Conservation (phyloP, 257 asterid species). For the Solanum peruvianum region DNA sequence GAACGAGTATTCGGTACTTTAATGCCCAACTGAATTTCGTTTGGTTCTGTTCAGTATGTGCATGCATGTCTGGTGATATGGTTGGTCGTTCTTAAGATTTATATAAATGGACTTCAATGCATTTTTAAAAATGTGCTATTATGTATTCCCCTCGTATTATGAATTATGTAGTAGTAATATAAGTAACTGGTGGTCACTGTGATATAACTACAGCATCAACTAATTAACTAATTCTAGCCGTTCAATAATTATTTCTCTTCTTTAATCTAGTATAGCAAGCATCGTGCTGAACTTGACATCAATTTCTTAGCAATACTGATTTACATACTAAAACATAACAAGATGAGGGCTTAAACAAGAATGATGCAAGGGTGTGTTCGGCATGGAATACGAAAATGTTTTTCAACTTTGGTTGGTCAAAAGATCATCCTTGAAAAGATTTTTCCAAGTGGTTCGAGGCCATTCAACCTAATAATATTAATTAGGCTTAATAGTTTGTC, state of each 20-base stretch:
- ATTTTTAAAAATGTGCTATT: not conserved
- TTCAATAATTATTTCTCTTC: not conserved
- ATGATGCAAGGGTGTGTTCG: not conserved
- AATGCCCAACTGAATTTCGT: not conserved
- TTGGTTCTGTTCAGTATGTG: not conserved
- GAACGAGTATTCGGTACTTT: not conserved
- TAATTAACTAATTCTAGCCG: not conserved
- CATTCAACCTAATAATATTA: not conserved
- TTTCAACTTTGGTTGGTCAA: not conserved
- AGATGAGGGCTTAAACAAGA: not conserved
- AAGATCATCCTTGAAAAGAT: not conserved
- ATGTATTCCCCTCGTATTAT: too few relatives aligned
- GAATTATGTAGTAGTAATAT: not conserved
- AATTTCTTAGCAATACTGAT: not conserved
- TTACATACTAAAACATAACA: not conserved
- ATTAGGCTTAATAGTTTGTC: not conserved
- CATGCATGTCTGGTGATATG: not conserved
- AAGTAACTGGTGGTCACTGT: not conserved
- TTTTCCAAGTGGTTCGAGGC: not conserved
- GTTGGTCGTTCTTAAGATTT: not conserved
- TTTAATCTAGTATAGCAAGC: not conserved
- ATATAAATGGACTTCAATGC: not conserved
- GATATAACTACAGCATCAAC: not conserved
- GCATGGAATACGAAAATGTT: not conserved
- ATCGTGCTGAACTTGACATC: not conserved